These are phyloP conservation scores for Amaranthus cruentus DNA, from an alignment of 148 eudicot genomes.

Conservation along the genomic window DNA sequence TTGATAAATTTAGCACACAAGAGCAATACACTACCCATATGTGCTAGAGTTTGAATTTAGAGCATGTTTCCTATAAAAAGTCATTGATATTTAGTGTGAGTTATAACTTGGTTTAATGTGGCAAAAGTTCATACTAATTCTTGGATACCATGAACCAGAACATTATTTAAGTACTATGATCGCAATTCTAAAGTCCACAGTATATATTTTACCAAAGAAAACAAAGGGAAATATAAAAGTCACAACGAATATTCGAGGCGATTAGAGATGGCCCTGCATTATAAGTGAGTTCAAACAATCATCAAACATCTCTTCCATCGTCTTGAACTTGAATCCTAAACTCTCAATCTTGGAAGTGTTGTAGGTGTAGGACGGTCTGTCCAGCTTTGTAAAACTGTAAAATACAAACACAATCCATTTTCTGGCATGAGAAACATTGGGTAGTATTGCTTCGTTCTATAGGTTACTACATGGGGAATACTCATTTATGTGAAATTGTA, in stretches of 20 bases:
- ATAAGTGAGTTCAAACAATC: slow-evolving; percentile 61
- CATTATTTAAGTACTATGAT: no score
- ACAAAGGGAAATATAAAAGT: neutral
- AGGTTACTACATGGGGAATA: neutral
- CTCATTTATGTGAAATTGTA: no score
- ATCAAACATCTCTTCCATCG: slow-evolving; percentile 83
- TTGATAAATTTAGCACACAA: no score
- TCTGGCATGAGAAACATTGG: neutral
- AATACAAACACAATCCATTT: neutral
- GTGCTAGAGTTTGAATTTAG: no score
- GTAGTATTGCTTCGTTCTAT: neutral
- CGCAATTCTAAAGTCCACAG: no score
- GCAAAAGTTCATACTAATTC: no score
- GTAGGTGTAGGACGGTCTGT: slow-evolving; percentile 63
- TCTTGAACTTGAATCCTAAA: slow-evolving; percentile 81
- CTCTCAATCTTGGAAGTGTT: slow-evolving; percentile 58
- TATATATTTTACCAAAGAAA: no score
- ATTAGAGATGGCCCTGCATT: slow-evolving; percentile 58
- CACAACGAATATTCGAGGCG: neutral
- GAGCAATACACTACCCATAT: no score
- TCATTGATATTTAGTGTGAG: no score
- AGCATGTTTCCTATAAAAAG: no score
- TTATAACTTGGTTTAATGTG: no score
- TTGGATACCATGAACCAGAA: no score
- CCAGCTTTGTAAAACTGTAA: slow-evolving; percentile 55